phyloP scores from a whole-genome alignment of 169 alveolate genomes.

The Theileria sp. region DNA sequence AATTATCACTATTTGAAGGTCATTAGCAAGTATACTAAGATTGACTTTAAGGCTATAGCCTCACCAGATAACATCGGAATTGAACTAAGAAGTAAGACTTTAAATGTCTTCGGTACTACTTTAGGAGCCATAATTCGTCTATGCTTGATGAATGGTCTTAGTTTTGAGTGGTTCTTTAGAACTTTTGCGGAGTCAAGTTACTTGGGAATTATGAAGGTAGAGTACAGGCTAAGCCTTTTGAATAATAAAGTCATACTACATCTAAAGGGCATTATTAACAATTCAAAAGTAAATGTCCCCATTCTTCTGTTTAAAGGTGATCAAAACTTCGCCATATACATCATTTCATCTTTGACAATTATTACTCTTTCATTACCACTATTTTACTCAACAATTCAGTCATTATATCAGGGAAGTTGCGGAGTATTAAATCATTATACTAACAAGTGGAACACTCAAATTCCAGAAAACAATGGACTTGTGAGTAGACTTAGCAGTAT shows the following conservation, averaged over 20 bases:
- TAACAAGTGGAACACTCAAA: not conserved
- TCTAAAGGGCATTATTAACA: conserved; percentile 43
- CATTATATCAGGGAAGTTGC: not conserved
- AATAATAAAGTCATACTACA: conserved; percentile 26
- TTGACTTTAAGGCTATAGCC: conserved; percentile 67
- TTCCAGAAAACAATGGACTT: not conserved
- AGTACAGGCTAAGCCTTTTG: conserved; percentile 52
- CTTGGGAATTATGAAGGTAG: conserved; percentile 46
- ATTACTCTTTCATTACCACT: conserved; percentile 20
- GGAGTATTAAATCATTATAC: not conserved
- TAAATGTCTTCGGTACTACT: conserved; percentile 32
- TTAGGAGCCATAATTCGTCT: conserved; percentile 38
- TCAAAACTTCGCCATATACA: conserved; percentile 9
- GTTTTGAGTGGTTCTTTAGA: conserved; percentile 54
- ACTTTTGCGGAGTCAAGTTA: conserved; percentile 18
- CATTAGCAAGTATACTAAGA: conserved; percentile 50
- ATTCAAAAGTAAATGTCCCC: conserved; percentile 50
- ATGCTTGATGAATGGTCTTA: conserved; percentile 48
- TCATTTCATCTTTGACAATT: conserved; percentile 19
- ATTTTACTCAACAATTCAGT: not conserved
- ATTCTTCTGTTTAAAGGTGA: conserved; percentile 38
- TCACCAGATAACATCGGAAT: conserved; percentile 65
- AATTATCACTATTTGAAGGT: conserved; percentile 48
- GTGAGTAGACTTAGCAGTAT: not conserved
- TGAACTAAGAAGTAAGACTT: conserved; percentile 40